A percentile compares a stretch with the other conserved stretches of the same genome.
phyloP scores from a whole-genome alignment of 495 filamentous ascomycete species.

The Podospora conica region DNA sequence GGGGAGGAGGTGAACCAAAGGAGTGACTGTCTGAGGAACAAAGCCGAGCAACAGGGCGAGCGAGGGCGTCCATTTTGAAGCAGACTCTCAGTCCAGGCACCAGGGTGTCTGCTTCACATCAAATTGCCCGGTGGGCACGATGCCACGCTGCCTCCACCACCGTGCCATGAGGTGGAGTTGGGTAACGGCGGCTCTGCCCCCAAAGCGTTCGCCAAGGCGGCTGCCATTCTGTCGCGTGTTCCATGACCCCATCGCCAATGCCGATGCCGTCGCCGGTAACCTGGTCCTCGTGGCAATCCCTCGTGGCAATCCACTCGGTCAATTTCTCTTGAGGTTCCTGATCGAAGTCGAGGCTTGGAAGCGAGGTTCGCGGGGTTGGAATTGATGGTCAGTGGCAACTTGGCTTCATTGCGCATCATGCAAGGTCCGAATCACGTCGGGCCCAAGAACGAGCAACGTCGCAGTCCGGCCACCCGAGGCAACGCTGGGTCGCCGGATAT shows the following conservation, averaged over 20 bases:
- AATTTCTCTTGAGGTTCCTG: too few species aligned
- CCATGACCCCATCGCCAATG: too few species aligned
- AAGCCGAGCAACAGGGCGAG: background rate
- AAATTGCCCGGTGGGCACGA: background rate
- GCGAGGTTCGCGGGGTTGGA: too few species aligned
- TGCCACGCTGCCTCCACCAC: background rate
- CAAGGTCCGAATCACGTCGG: background rate
- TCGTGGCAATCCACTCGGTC: background rate
- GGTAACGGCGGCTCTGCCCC: too few species aligned
- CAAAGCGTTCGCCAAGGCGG: too few species aligned
- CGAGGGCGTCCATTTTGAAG: background rate
- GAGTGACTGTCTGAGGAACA: background rate
- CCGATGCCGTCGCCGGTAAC: too few species aligned
- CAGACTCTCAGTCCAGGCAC: background rate
- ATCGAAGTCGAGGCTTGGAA: background rate
- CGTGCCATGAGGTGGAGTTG: background rate
- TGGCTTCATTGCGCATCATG: background rate
- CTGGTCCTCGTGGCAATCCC: background rate
- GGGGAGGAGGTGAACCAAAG: background rate
- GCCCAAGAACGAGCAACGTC: background rate
- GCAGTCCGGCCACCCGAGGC: background rate
- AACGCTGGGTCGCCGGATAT: too few species aligned
- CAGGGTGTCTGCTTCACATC: background rate
- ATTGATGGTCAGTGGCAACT: background rate
- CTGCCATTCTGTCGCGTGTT: too few species aligned